Conservation (phyloP, 2,329 filamentous ascomycete species). For the Fusarium sp. region DNA sequence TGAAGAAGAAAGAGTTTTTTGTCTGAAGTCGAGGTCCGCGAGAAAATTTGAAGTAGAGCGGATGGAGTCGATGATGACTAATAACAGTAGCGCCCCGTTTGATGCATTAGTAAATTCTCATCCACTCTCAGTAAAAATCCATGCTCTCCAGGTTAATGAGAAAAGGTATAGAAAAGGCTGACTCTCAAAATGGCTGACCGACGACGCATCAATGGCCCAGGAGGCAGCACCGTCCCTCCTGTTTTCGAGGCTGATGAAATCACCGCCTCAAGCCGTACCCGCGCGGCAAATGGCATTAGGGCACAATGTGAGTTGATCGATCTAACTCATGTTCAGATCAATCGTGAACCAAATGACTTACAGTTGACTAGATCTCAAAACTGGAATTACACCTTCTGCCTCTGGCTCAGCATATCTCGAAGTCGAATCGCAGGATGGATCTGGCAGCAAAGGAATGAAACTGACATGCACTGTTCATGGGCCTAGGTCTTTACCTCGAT, state of each 20-base stretch:
- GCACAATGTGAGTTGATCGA: slow-evolving; percentile 78
- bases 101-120: slow-evolving; percentile 29
- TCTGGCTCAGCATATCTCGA: slow-evolving; percentile 92
- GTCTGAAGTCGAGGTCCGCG: neutral
- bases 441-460: slow-evolving; percentile 78
- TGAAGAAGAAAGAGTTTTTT: slow-evolving; percentile 31
- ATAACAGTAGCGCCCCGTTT: slow-evolving; percentile 20
- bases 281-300: slow-evolving; percentile 77
- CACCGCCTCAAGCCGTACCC: slow-evolving; percentile 61
- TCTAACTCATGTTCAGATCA: neutral
- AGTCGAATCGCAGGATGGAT: slow-evolving; percentile 63
- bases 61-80: slow-evolving; percentile 42
- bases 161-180: slow-evolving; percentile 6
- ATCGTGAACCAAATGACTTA: slow-evolving; percentile 25
- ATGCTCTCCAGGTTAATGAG: slow-evolving; percentile 17
- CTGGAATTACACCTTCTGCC: slow-evolving; percentile 90
- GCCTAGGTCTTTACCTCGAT: slow-evolving; percentile 88
- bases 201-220: slow-evolving; percentile 89
- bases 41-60: slow-evolving; percentile 41
- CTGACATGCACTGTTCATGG: slow-evolving; percentile 94
- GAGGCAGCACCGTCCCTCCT: slow-evolving; percentile 79
- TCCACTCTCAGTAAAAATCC: slow-evolving; percentile 35
- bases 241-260: slow-evolving; percentile 69
- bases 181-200: slow-evolving; percentile 76
- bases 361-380: slow-evolving; percentile 78